These are phyloP conservation scores for Apiospora pterosperma DNA, from an alignment of 2,329 filamentous ascomycete species.

Conservation along the genomic window DNA sequence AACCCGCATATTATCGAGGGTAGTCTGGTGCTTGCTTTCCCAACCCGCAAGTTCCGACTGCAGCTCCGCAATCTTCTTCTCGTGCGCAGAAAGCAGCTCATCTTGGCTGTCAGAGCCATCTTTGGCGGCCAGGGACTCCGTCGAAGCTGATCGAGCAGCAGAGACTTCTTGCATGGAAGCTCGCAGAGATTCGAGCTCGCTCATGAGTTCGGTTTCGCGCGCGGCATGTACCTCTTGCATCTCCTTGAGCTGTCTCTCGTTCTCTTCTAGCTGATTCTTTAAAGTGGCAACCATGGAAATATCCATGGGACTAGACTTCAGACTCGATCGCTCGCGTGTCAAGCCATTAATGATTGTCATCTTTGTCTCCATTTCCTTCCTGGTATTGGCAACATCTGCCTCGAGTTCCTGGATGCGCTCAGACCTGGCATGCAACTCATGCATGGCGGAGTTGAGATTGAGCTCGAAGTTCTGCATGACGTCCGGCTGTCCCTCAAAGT, in stretches of 20 bases:
- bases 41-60: slow-evolving; percentile 70
- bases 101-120: slow-evolving; percentile 27
- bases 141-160: slow-evolving; percentile 11
- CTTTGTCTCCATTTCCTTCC: slow-evolving; percentile 97
- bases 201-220: slow-evolving; percentile 71
- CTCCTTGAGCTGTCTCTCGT: slow-evolving; percentile 73
- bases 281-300: slow-evolving; percentile 86
- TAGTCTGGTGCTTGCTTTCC: slow-evolving; percentile 71
- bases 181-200: slow-evolving; percentile 68
- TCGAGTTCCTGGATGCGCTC: slow-evolving; percentile 90
- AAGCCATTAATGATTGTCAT: slow-evolving; percentile 93
- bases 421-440: slow-evolving; percentile 81
- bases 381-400: slow-evolving; percentile 74
- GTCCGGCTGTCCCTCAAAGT: slow-evolving; percentile 79
- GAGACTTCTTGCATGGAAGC: slow-evolving; percentile 42
- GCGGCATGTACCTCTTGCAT: slow-evolving; percentile 70
- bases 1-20: slow-evolving; percentile 65
- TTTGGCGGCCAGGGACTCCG: slow-evolving; percentile 14
- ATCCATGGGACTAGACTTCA: slow-evolving; percentile 81
- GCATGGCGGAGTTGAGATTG: slow-evolving; percentile 87
- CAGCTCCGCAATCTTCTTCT: slow-evolving; percentile 60
- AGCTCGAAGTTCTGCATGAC: slow-evolving; percentile 89
- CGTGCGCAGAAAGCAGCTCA: slow-evolving; percentile 38
- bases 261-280: slow-evolving; percentile 83
- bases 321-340: slow-evolving; percentile 86